Evolutionary conservation across 306 rosid genomes (phyloP), one percentile per base, ranked within the genome.

Genomic region (Carpinus fangiana): DNA sequence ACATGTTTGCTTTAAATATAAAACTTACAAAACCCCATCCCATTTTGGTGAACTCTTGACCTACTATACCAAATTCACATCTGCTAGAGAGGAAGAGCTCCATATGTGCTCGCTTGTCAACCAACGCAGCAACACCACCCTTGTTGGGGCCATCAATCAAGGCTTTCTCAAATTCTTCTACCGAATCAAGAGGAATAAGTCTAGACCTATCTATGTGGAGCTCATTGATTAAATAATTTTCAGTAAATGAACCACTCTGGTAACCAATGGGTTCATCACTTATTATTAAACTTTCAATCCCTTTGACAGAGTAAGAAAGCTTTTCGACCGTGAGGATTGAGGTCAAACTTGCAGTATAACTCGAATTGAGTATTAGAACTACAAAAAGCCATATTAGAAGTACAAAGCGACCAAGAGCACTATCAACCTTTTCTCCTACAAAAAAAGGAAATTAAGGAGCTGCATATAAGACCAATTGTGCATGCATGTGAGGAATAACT

Each of bases 11-110:
- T 38, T 3, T 4, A 4, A 0, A 38, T 6, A 6, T 3, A 3
- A 75, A 54, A 88, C 99, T 91, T 82, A 96, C 99, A 87, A 91
- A 95, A 84, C 99, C 99, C 98, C 97, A 96, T 5, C 97, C 97
- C 7, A 88, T 88, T 88, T 91, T 88, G 76, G 99, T 93, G 90
- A 96, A 96, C 76, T 93, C 97, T 83, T 86, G 97, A 77, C 99
- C 99, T 2, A 91, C 86, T 62, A 96, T 72, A 72, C 91, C 83
- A 60, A 89, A 90, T 12, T 96, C 85, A 38, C 99, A 96, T 20
- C 87, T 87, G 77, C 81, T 88, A 26, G 99, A 86, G 72, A 96
- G 99, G 92, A 96, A 96, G 69, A 91, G 84, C 80, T 96, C 98
- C 1, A 84, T 76, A 78, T 88, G 90, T 45, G 99, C 89, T 65